A percentile compares a stretch with the other conserved stretches of the same genome.
Conservation (phyloP, 2,329 filamentous ascomycete genomes). For the Fusarium sp. region DNA sequence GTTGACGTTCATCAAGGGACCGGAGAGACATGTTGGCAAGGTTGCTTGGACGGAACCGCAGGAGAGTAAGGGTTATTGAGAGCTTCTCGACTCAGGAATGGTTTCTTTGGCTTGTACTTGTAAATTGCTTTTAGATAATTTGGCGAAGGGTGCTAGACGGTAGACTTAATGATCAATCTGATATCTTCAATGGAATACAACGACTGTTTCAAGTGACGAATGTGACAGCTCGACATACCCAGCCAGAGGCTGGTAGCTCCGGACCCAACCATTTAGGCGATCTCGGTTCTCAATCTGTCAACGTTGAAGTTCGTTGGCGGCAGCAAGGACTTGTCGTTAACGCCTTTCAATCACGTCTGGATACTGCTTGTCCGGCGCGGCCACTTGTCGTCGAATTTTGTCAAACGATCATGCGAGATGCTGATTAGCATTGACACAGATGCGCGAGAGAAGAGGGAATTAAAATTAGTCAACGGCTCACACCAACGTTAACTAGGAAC, state of each 20-base stretch:
- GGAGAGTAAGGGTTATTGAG: background rate
- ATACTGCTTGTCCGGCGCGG: accelerated
- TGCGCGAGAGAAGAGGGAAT: too few species aligned
- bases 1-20: slow-evolving; percentile 10
- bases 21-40: background rate
- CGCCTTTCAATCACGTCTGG: background rate
- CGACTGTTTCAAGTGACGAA: accelerated
- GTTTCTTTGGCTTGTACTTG: background rate
- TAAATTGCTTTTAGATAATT: background rate
- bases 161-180: background rate
- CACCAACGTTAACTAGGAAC: background rate
- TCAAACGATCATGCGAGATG: background rate
- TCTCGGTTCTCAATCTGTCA: accelerated
- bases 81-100: accelerated
- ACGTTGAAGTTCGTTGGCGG: too few species aligned
- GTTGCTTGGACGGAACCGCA: background rate
- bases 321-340: background rate
- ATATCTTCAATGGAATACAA: background rate
- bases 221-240: accelerated
- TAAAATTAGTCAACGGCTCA: background rate
- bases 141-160: background rate
- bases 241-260: accelerated
- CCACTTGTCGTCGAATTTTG: background rate
- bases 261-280: background rate
- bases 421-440: accelerated